Conservation (phyloP, 176 grass and related monocot species). For the Triticum aestivum region DNA sequence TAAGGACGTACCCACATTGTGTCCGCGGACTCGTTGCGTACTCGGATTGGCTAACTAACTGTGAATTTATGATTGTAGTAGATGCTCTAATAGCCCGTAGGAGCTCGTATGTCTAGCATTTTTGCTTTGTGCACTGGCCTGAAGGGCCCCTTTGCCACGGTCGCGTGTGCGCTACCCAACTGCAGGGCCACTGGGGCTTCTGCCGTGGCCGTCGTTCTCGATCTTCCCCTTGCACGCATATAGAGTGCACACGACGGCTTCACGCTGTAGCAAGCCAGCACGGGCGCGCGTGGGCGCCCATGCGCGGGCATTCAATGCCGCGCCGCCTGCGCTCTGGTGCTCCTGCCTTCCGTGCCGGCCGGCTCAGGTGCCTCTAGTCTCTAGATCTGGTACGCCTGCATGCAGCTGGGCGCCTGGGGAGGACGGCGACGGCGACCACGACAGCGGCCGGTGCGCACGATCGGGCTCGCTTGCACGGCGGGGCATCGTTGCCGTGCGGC, state of each 20-base stretch:
- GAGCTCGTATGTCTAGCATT: too few species aligned
- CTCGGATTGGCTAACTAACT: too few species aligned
- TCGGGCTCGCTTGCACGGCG: conserved; percentile 23
- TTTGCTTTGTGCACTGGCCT: not conserved
- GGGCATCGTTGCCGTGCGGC: conserved; percentile 25
- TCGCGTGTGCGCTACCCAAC: conserved; percentile 17
- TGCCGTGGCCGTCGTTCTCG: not conserved
- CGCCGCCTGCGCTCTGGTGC: not conserved
- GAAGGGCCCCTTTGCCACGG: not conserved
- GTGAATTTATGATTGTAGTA: too few species aligned
- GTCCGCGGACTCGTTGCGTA: too few species aligned
- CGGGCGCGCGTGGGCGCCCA: conserved; percentile 11
- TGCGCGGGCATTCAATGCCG: conserved; percentile 3
- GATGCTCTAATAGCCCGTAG: too few species aligned
- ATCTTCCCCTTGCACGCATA: not conserved
- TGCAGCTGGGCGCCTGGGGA: not conserved
- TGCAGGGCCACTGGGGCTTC: not conserved
- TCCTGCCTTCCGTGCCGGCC: not conserved
- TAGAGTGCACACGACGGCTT: not conserved
- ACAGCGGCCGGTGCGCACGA: not conserved
- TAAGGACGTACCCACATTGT: too few species aligned
- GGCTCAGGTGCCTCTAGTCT: conserved; percentile 20
- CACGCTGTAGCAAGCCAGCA: not conserved
- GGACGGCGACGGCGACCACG: not conserved
- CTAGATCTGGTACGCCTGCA: not conserved